Percentiles rank a stretch among this genome's conserved stretches.
Evolutionary conservation across 2,329 filamentous ascomycete species (phyloP).

Genomic region (Alternaria triticimaculans): DNA sequence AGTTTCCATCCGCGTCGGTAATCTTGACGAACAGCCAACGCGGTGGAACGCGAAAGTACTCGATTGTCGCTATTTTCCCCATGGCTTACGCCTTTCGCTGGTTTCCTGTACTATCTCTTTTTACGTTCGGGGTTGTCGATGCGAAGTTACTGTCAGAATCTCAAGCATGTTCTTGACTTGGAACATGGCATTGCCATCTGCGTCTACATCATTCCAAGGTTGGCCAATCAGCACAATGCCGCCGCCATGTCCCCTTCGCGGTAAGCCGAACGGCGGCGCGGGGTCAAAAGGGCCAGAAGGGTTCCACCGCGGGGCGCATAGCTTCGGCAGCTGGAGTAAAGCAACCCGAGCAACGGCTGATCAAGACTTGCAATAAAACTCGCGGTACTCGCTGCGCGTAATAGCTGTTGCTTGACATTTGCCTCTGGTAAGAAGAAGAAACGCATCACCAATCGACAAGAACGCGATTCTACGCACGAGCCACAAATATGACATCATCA

Average conservation of each 20-base stretch:
- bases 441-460: not conserved
- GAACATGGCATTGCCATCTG: not conserved
- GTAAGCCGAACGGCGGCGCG: slow-evolving; percentile 35
- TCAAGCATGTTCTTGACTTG: not conserved
- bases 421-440: not conserved
- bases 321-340: slow-evolving; percentile 37
- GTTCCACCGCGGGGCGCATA: slow-evolving; percentile 23
- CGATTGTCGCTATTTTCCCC: slow-evolving; percentile 69
- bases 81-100: slow-evolving; percentile 50
- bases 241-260: slow-evolving; percentile 4
- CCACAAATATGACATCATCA: slow-evolving; percentile 32
- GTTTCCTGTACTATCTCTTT: not conserved
- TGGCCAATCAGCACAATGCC: not conserved
- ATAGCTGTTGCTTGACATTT: not conserved
- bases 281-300: slow-evolving; percentile 29
- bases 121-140: too few relatives aligned
- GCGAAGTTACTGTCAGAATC: not conserved
- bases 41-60: slow-evolving; percentile 77
- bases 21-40: slow-evolving; percentile 82
- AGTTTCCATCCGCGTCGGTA: slow-evolving; percentile 67
- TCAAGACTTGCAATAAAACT: slow-evolving; percentile 13
- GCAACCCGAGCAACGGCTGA: slow-evolving; percentile 27
- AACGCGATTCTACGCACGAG: slow-evolving; percentile 9
- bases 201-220: not conserved
- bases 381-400: not conserved